These are phyloP conservation scores for Penicillium digitatum DNA, from an alignment of 2,329 filamentous ascomycete genomes.

Conservation along the genomic window DNA sequence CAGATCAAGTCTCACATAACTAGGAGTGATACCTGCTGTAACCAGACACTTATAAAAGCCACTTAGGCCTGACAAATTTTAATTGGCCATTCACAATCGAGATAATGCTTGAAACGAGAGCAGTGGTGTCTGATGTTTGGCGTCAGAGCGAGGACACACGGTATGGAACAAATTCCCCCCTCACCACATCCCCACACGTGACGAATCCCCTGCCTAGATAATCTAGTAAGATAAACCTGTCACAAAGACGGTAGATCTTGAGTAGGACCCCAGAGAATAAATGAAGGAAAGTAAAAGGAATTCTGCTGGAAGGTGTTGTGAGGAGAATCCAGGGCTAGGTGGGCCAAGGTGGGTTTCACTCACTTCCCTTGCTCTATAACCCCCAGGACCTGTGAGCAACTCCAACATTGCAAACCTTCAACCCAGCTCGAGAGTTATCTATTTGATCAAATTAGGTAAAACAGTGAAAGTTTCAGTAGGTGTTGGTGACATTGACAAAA, in stretches of 20 bases:
- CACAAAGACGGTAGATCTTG: background rate
- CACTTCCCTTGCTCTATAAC: background rate
- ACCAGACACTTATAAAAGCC: conserved; percentile 3
- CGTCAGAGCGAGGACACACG: conserved; percentile 3
- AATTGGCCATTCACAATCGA: conserved; percentile 7
- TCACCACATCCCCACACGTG: conserved; percentile 19
- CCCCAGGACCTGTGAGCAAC: background rate
- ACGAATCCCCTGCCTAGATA: conserved; percentile 7
- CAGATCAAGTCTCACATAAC: conserved; percentile 20
- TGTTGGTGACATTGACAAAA: background rate
- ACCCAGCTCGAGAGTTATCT: background rate
- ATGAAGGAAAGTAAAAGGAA: background rate
- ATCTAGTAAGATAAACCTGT: background rate
- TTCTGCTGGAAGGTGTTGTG: background rate
- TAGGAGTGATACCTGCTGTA: conserved; percentile 9
- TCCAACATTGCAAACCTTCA: background rate
- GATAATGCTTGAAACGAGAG: background rate
- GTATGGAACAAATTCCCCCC: conserved; percentile 17
- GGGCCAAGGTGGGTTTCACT: background rate
- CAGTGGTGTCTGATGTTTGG: conserved; percentile 4
- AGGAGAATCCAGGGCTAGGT: background rate
- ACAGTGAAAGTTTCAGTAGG: no score
- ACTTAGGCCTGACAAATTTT: background rate
- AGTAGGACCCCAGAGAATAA: no score
- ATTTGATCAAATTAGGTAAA: background rate